Percentiles rank a stretch among this genome's conserved stretches.
Conservation (phyloP, 495 filamentous ascomycete genomes). For the Penicillium coffeae region DNA sequence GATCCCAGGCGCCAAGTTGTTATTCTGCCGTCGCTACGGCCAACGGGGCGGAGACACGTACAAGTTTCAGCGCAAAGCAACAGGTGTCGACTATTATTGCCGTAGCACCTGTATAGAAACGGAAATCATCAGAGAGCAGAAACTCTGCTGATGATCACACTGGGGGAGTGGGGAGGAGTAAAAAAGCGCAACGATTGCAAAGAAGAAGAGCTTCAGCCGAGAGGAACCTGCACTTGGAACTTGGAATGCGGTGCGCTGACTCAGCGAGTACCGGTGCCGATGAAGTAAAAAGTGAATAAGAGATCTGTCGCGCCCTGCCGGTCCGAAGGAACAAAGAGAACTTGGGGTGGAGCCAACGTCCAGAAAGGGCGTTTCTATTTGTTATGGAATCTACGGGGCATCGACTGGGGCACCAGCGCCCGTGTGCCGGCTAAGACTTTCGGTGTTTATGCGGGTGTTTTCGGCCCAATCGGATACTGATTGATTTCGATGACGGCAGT, state of each 20-base stretch:
- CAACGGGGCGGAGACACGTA: slow-evolving; percentile 22
- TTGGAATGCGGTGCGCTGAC: slow-evolving; percentile 23
- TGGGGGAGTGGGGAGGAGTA: background rate
- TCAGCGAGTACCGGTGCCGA: slow-evolving; percentile 25
- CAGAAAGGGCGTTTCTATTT: background rate
- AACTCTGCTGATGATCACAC: slow-evolving; percentile 24
- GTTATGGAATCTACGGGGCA: background rate
- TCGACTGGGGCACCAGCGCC: too few relatives aligned
- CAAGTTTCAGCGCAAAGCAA: slow-evolving; percentile 17
- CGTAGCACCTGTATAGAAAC: slow-evolving; percentile 43
- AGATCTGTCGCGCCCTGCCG: background rate
- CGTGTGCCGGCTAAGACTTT: slow-evolving; percentile 27
- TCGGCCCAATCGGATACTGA: slow-evolving; percentile 21
- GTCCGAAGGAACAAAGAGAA: background rate
- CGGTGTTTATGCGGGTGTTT: slow-evolving; percentile 21
- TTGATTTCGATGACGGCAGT: slow-evolving; percentile 14
- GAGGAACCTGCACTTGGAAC: slow-evolving; percentile 13
- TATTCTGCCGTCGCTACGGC: slow-evolving; percentile 30
- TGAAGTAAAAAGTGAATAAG: background rate
- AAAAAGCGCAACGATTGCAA: slow-evolving; percentile 12
- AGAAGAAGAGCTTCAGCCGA: slow-evolving; percentile 15
- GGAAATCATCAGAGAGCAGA: slow-evolving; percentile 46
- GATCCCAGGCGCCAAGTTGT: slow-evolving; percentile 17
- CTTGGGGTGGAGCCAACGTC: background rate
- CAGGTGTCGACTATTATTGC: slow-evolving; percentile 48